Conservation (phyloP, 768 basidiomycete genomes). For the Auriculariales sp. region DNA sequence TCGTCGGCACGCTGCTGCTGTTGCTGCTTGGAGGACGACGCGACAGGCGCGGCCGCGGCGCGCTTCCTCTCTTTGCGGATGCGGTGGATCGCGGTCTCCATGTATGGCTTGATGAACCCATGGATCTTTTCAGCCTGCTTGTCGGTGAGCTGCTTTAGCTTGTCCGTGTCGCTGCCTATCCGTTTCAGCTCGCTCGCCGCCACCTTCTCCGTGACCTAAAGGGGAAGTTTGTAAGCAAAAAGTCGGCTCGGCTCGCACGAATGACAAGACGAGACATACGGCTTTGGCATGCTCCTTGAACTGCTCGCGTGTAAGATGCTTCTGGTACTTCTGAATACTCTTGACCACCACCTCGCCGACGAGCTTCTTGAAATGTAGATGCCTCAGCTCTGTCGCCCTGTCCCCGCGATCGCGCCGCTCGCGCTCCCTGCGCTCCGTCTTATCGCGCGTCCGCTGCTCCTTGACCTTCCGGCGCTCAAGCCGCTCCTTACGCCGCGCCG, state of each 20-base stretch:
- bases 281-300: slow-evolving; percentile 97
- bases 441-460: slow-evolving; percentile 18
- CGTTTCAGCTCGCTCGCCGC: slow-evolving; percentile 5
- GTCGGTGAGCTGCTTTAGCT: slow-evolving; percentile 89
- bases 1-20: no score
- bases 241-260: not conserved
- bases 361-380: slow-evolving; percentile 70
- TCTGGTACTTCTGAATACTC: slow-evolving; percentile 79
- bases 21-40: no score
- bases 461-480: slow-evolving; percentile 27
- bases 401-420: slow-evolving; percentile 3
- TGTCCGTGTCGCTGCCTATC: slow-evolving; percentile 15
- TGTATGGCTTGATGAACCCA: not conserved
- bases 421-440: slow-evolving; percentile 11
- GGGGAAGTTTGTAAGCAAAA: slow-evolving; percentile 2
- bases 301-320: slow-evolving; percentile 55
- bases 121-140: slow-evolving; percentile 73
- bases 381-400: slow-evolving; percentile 22
- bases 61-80: not conserved
- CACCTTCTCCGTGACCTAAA: slow-evolving; percentile 50
- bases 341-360: slow-evolving; percentile 85
- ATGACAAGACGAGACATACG: slow-evolving; percentile 27
- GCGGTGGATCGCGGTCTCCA: not conserved
- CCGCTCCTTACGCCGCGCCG: not conserved
- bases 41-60: not conserved